These are phyloP conservation scores for Abrus pulchellus DNA, from an alignment of 306 rosid genomes.

Conservation along the genomic window DNA sequence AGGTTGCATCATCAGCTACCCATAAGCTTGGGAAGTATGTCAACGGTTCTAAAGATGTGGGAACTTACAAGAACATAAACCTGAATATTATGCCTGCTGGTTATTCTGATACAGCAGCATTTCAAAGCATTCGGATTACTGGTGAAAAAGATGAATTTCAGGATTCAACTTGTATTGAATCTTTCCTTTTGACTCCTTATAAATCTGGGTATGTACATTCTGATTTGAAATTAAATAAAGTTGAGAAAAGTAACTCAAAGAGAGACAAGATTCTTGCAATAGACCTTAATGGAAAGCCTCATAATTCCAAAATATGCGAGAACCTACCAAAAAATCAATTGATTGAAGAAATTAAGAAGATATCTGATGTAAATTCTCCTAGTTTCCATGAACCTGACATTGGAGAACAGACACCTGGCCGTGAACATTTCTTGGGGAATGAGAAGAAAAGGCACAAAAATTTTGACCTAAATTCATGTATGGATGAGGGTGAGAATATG, in stretches of 20 bases:
- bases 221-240: constrained; percentile 43
- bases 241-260: constrained; percentile 44
- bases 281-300: constrained; percentile 42
- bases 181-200: constrained; percentile 13
- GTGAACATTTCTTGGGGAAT: constrained; percentile 49
- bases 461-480: constrained; percentile 69
- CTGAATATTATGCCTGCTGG: constrained; percentile 57
- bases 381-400: constrained; percentile 34
- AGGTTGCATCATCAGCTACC: constrained; percentile 39
- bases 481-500: constrained; percentile 57
- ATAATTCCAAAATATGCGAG: constrained; percentile 16
- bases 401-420: constrained; percentile 35
- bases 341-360: constrained; percentile 44
- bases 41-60: constrained; percentile 43
- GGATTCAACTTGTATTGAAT: constrained; percentile 42
- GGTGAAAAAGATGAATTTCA: constrained; percentile 36
- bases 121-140: constrained; percentile 23
- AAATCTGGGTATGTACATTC: constrained; percentile 22
- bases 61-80: constrained; percentile 52
- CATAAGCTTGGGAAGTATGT: constrained; percentile 44
- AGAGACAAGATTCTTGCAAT: constrained; percentile 32
- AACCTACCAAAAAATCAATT: constrained; percentile 27
- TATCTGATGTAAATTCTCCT: constrained; percentile 50
- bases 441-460: constrained; percentile 42
- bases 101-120: constrained; percentile 33